Conservation (phyloP, 1,284 basidiomycete species). For the Meira miltonrushii region DNA sequence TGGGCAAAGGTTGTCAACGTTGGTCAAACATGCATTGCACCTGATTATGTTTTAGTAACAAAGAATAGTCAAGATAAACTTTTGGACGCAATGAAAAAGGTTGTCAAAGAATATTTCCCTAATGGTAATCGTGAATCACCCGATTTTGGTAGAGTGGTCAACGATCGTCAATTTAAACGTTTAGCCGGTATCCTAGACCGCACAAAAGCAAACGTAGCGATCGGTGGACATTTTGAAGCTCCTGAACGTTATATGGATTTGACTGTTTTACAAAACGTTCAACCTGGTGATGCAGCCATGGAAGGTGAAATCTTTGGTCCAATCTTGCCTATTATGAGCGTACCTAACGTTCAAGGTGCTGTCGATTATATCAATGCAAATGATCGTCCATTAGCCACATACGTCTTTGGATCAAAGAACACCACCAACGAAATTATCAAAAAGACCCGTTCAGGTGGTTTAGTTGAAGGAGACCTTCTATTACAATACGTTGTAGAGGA, state of each 20-base stretch:
- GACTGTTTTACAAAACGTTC: constrained; percentile 63
- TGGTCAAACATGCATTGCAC: constrained; percentile 61
- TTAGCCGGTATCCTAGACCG: constrained; percentile 63
- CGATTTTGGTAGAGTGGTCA: constrained; percentile 59
- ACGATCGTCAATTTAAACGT: constrained; percentile 61
- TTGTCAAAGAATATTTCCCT: constrained; percentile 54
- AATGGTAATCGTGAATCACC: constrained; percentile 55
- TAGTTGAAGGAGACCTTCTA: constrained; percentile 30
- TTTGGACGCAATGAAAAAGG: constrained; percentile 62
- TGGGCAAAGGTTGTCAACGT: constrained; percentile 73
- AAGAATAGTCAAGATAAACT: constrained; percentile 64
- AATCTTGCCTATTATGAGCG: constrained; percentile 69
- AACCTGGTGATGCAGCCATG: constrained; percentile 59
- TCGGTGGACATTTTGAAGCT: constrained; percentile 66
- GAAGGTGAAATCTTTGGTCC: constrained; percentile 73
- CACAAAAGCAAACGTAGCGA: constrained; percentile 66
- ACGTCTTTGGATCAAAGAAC: constrained; percentile 66
- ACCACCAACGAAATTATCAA: constrained; percentile 58
- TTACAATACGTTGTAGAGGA: constrained; percentile 58
- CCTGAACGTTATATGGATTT: constrained; percentile 58
- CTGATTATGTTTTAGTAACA: constrained; percentile 70
- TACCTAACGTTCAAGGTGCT: constrained; percentile 55
- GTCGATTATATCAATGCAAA: constrained; percentile 53
- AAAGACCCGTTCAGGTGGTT: constrained; percentile 38
- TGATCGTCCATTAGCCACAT: constrained; percentile 70